Evolutionary conservation across 352 stramenopile species (phyloP), one percentile per base, ranked within the genome.

Genomic region (Albugo candida): DNA sequence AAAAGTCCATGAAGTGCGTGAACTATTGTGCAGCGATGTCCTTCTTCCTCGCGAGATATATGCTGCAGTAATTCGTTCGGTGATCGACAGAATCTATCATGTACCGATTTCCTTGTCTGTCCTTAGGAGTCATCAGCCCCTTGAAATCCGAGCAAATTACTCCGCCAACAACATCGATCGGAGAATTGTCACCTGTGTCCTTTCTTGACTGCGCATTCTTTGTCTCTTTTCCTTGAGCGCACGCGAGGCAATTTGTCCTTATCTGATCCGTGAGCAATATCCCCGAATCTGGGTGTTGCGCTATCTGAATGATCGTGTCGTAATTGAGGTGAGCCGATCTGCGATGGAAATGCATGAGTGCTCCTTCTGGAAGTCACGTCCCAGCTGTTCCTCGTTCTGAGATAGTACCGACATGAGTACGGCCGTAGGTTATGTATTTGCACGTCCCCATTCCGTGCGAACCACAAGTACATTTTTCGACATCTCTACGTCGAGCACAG

Each of bases 81-180:
- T 46, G 41, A 46, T 46, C 41, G 37, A 46, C n/a, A 16, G 11
- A 46, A 46, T 46, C 37, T 17, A 46, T 16, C 41, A 46, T 46
- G 41, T 46, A 46, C n/a, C 41, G 11, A 21, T 46, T 46, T 11
- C n/a, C n/a, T 11, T 16, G 11, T 46, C 41, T 11, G n/a, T 46
- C 41, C n/a, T 16, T 46, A 16, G 41, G 41, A 11, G 41, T 46
- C 41, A 46, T 11, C n/a, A 21, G 41, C 41, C 41, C n/a, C 37
- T 46, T 21, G 37, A 16, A n/a, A 21, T 46, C 41, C 17, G 11
- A 14, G 41, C 41, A 46, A 16, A 46, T 16, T 11, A 46, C 41
- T 14, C 41, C n/a, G 41, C 41, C 41, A 11, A 46, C n/a, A 17
- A 17, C 37, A 16, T 46, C 41, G 37, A 16, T 46, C n/a, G 41